Percentiles rank a stretch among this genome's conserved stretches.
These are phyloP conservation scores for Neurospora sublineolata DNA, from an alignment of 495 filamentous ascomycete genomes.

Conservation along the genomic window DNA sequence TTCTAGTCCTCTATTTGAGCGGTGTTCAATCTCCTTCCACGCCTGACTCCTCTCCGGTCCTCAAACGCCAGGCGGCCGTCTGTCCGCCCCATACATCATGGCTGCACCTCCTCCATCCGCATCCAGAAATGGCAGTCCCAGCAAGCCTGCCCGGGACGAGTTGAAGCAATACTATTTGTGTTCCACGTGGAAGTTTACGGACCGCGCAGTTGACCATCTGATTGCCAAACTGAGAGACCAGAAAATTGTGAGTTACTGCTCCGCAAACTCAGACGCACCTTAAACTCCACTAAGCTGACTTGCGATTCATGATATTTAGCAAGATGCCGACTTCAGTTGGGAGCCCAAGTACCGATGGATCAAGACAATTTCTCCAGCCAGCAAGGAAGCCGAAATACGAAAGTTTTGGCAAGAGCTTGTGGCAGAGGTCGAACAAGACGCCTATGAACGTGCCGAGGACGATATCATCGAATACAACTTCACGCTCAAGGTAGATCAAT, in stretches of 20 bases:
- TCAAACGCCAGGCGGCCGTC: neutral
- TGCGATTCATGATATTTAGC: neutral
- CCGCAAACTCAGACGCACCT: neutral
- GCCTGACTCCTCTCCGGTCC: neutral
- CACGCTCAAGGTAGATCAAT: constrained; percentile 11
- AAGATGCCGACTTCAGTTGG: constrained; percentile 20
- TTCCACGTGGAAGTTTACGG: neutral
- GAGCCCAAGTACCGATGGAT: constrained; percentile 16
- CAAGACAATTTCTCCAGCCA: constrained; percentile 19
- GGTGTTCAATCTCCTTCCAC: neutral
- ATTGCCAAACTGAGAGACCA: neutral
- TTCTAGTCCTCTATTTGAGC: neutral
- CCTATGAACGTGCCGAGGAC: constrained; percentile 11
- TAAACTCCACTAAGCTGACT: neutral
- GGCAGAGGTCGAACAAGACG: constrained; percentile 9
- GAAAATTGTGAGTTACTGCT: neutral
- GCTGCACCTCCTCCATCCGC: neutral
- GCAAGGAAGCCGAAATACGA: constrained; percentile 14
- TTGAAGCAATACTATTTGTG: neutral
- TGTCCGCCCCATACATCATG: neutral
- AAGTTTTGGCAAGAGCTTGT: constrained; percentile 4
- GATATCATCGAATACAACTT: constrained; percentile 12
- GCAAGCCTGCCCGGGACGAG: neutral
- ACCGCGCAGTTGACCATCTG: neutral
- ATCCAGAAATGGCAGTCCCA: neutral